Conservation (phyloP, 23 red algal genomes). For the Gracilaria gracilis region DNA sequence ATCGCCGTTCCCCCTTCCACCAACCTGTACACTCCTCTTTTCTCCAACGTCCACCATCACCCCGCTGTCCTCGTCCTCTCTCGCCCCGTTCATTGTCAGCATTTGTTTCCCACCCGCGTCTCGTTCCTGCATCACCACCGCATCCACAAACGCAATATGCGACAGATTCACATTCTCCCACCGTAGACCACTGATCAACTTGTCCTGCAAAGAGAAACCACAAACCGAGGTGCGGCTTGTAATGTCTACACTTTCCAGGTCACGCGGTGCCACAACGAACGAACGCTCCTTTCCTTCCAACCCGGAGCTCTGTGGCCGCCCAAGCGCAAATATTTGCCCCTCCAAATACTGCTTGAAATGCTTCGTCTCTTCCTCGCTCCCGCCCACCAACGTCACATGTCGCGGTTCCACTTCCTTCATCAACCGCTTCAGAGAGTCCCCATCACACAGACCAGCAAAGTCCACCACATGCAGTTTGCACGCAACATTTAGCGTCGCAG, state of each 20-base stretch:
- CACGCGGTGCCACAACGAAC: slow-evolving; percentile 68
- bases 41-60: slow-evolving; percentile 16
- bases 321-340: background rate
- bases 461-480: slow-evolving; percentile 72
- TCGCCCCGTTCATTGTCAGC: background rate
- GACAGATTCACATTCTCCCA: slow-evolving; percentile 79
- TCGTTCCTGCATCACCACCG: background rate
- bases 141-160: slow-evolving; percentile 79
- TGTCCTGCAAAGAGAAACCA: slow-evolving; percentile 76
- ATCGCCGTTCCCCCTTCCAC: background rate
- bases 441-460: slow-evolving; percentile 81
- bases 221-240: slow-evolving; percentile 85
- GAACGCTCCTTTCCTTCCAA: background rate
- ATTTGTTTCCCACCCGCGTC: slow-evolving; percentile 22
- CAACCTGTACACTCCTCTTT: background rate
- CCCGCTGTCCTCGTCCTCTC: background rate
- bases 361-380: slow-evolving; percentile 77
- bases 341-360: slow-evolving; percentile 47
- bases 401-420: slow-evolving; percentile 88
- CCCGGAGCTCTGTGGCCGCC: slow-evolving; percentile 17
- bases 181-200: slow-evolving; percentile 48
- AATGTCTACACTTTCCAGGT: slow-evolving; percentile 82
- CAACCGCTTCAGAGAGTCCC: slow-evolving; percentile 82
- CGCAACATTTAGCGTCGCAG: slow-evolving; percentile 54
- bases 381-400: slow-evolving; percentile 85